Evolutionary conservation across 2,329 filamentous ascomycete species (phyloP), one percentile per base, ranked within the genome.

Genomic region (Sclerotinia sclerotiorum): DNA sequence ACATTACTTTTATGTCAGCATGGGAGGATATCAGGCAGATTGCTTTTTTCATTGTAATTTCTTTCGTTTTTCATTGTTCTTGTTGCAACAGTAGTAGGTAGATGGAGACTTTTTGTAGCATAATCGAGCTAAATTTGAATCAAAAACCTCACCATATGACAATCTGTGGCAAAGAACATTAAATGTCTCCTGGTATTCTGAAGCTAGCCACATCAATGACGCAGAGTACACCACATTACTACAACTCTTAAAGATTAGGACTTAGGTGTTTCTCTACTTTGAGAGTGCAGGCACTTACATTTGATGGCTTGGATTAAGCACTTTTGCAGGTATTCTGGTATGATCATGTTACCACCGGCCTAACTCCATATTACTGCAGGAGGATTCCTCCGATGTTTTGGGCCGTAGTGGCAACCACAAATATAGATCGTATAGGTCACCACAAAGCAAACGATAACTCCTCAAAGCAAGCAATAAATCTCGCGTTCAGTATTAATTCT

Each of bases 1-100:
- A 70, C 72, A 76, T 75, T 69, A 69, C 70, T 73, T 67, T 75
- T 74, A 74, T 75, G 74, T 76, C 69, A 71, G 65, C 61, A 61
- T 68, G 70, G 72, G 72, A 65, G 69, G 72, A 75, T 73, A 75
- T 74, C 67, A 73, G 71, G 74, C 73, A 72, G 68, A 72, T 70
- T 70, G 70, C 67, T 67, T 68, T 62, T 69, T 72, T 75, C 70
- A 70, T 67, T 76, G 73, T 76, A 74, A 69, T 72, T 52, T 72
- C 68, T 73, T 71, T 63, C 58, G 70, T 72, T 74, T 71, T 65
- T 71, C 65, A 63, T 74, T 72, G 72, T 70, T 72, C 65, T 66
- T 70, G 67, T 72, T 69, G 71, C 74, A 74, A 70, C 65, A 69
- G 56, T 69, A 69, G 52, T 70, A 69, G 71, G 69, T 68, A 64